These are phyloP conservation scores for Mortierella sp. DNA, from an alignment of 371 early-diverging fungal genomes.

Conservation along the genomic window DNA sequence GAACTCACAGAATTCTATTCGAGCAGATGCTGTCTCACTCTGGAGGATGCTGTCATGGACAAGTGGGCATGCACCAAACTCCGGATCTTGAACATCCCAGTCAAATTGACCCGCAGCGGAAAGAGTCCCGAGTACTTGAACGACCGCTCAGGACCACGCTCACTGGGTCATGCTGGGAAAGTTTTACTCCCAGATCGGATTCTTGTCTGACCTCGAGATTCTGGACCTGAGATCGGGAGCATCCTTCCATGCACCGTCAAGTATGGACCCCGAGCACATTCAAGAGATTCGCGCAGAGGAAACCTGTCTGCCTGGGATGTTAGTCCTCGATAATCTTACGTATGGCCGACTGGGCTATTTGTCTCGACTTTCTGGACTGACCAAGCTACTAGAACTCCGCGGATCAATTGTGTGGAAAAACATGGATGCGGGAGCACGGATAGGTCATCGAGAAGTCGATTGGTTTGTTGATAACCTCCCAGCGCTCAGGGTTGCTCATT, in stretches of 20 bases:
- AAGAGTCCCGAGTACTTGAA: background rate
- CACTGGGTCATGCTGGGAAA: background rate
- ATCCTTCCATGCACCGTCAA: background rate
- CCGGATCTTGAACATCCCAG: background rate
- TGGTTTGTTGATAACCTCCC: background rate
- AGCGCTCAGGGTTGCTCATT: background rate
- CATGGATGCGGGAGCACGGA: background rate
- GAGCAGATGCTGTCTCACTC: background rate
- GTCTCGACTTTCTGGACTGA: background rate
- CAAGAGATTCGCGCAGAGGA: background rate
- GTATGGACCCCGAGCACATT: background rate
- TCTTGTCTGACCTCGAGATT: background rate
- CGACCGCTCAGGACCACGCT: background rate
- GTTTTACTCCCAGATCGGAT: background rate
- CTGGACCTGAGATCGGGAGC: background rate
- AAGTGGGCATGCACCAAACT: background rate
- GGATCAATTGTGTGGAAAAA: background rate
- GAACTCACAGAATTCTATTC: background rate
- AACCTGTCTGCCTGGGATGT: background rate
- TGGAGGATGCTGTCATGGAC: background rate
- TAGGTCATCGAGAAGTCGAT: background rate
- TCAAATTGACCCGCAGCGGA: background rate
- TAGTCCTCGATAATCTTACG: background rate
- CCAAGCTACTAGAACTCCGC: background rate
- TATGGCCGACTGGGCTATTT: background rate